Base-by-base conservation (phyloP, 2,329 filamentous ascomycete species). In the Hypoxylon sp. region DNA sequence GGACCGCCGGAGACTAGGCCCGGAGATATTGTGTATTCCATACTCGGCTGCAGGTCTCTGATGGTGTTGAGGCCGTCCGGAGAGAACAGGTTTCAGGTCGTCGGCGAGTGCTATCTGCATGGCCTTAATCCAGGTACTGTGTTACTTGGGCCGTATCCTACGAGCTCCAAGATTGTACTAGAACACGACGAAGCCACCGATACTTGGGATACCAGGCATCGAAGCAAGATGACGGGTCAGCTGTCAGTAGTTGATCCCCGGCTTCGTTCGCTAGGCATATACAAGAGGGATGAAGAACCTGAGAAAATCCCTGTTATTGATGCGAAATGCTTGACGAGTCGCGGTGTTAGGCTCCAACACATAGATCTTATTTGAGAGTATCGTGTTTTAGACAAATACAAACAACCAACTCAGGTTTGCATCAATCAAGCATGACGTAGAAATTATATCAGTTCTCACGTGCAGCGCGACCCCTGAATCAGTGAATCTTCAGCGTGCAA, bases 371-470 rank as follows among this genome's bases (percentile, higher is more conserved):
- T 31, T 6, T 31, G 29, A 31, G n/a, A n/a, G n/a, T n/a, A n/a
- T n/a, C n/a, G n/a, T n/a, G n/a, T n/a, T n/a, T n/a, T n/a, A n/a
- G n/a, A n/a, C n/a, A n/a, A n/a, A n/a, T n/a, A n/a, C n/a, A n/a
- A n/a, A n/a, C n/a, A n/a, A n/a, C n/a, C n/a, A n/a, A n/a, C n/a
- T n/a, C n/a, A n/a, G n/a, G n/a, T n/a, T n/a, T n/a, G n/a, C n/a
- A n/a, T n/a, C n/a, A n/a, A n/a, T n/a, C n/a, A n/a, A n/a, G n/a
- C n/a, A n/a, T n/a, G n/a, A n/a, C n/a, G n/a, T n/a, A n/a, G n/a
- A n/a, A 29, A 48, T 48, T 29, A 21, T 46, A 46, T 50, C 53
- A 55, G 49, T 48, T 43, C 23, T 17, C n/a, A 13, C 43, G 43
- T 41, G 41, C 51, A 43, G n/a, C 38, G 37, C 48, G 51, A 48